Evolutionary conservation across 2,329 filamentous ascomycete species (phyloP).

Genomic region (Aspergillus unguis): DNA sequence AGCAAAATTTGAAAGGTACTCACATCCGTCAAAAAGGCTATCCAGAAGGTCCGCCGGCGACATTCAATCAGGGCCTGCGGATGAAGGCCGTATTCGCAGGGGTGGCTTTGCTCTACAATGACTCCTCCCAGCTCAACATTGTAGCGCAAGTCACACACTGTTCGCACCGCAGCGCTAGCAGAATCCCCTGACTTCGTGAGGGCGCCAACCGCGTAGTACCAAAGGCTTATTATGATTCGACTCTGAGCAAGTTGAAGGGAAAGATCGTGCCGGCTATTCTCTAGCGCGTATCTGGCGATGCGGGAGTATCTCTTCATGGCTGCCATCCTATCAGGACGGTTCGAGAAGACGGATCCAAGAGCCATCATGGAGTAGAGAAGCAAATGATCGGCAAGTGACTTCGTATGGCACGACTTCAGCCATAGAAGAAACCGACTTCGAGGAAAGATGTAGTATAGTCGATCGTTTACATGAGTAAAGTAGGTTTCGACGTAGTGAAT

Average conservation of each 20-base stretch:
- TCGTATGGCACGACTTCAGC: constrained; percentile 49
- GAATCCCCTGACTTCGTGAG: constrained; percentile 61
- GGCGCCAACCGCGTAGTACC: constrained; percentile 62
- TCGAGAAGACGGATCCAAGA: constrained; percentile 55
- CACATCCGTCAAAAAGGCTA: constrained; percentile 65
- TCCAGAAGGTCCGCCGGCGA: constrained; percentile 69
- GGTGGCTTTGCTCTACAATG: constrained; percentile 44
- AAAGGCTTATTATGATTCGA: constrained; percentile 64
- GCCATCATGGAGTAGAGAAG: constrained; percentile 60
- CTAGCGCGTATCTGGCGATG: constrained; percentile 58
- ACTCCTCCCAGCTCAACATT: constrained; percentile 59
- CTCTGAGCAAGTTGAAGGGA: constrained; percentile 65
- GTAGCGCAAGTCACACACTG: constrained; percentile 58
- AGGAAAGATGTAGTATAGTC: constrained; percentile 57
- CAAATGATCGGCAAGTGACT: constrained; percentile 56
- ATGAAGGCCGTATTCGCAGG: constrained; percentile 57
- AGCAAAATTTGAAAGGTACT: constrained; percentile 26
- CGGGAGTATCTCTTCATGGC: constrained; percentile 50
- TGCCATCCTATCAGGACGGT: constrained; percentile 42
- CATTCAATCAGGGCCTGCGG: constrained; percentile 61
- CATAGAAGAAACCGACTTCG: constrained; percentile 53
- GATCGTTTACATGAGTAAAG: constrained; percentile 56
- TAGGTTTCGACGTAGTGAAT: constrained; percentile 54
- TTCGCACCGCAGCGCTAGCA: constrained; percentile 59
- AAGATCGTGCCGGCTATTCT: constrained; percentile 50